Conservation (phyloP, 768 basidiomycete species). For the Guyanaporus albipodus region DNA sequence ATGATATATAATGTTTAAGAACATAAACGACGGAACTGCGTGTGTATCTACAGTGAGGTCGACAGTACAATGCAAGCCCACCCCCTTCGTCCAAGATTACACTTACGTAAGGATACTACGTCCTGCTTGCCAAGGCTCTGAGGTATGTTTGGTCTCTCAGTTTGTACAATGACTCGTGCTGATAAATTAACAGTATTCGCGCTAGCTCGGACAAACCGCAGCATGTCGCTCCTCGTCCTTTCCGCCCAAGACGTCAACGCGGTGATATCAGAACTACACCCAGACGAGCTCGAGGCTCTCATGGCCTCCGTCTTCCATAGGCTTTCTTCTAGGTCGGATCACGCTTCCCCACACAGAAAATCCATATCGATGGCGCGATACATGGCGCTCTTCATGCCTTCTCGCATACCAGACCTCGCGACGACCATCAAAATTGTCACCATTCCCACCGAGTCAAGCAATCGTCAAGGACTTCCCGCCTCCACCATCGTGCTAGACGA, state of each 20-base stretch:
- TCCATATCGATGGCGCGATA: slow-evolving; percentile 51
- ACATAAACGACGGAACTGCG: not conserved
- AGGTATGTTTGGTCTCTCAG: too few species aligned
- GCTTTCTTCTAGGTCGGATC: slow-evolving; percentile 35
- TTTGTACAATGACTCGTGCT: too few species aligned
- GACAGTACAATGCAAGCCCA: too few species aligned
- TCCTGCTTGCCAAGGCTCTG: too few species aligned
- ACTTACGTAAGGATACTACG: too few species aligned
- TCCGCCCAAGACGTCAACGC: slow-evolving; percentile 54
- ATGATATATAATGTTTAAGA: slow-evolving; percentile 16
- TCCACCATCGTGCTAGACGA: slow-evolving; percentile 78
- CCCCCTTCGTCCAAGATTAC: too few species aligned
- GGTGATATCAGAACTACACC: slow-evolving; percentile 43
- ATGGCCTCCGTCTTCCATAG: slow-evolving; percentile 58
- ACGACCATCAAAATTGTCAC: slow-evolving; percentile 81
- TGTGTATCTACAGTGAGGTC: too few species aligned
- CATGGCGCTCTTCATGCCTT: slow-evolving; percentile 80
- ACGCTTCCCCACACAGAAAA: slow-evolving; percentile 53
- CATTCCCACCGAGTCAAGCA: slow-evolving; percentile 47
- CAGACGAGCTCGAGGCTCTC: slow-evolving; percentile 45
- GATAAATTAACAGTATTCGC: too few species aligned
- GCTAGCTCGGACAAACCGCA: too few species aligned
- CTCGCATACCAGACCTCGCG: slow-evolving; percentile 49
- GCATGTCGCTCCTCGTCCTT: slow-evolving; percentile 55
- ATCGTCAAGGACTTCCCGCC: slow-evolving; percentile 61